Percentiles rank a stretch among this genome's conserved stretches.
phyloP scores from a whole-genome alignment of 2,329 filamentous ascomycete species.

The Capronia coronata region DNA sequence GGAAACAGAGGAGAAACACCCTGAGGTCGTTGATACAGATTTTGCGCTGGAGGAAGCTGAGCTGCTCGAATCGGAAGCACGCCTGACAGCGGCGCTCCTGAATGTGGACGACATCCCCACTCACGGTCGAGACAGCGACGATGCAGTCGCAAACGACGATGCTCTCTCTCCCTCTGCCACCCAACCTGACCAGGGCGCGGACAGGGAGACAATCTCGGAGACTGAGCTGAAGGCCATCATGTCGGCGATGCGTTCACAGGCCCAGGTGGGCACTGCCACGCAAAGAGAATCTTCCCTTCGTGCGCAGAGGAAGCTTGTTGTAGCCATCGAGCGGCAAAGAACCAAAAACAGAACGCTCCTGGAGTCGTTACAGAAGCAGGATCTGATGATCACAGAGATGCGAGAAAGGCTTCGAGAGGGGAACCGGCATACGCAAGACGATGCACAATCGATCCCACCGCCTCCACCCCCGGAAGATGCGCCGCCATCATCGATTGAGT shows the following conservation, averaged over 20 bases:
- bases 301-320: constrained; percentile 27
- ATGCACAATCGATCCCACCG: constrained; percentile 6
- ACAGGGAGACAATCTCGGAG: constrained; percentile 23
- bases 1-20: constrained; percentile 4
- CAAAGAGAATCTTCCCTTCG: constrained; percentile 23
- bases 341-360: constrained; percentile 22
- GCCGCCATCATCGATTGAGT: neutral
- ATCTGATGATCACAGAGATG: constrained; percentile 21
- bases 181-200: constrained; percentile 1
- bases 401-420: constrained; percentile 11
- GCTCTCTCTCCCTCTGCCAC: neutral
- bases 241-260: constrained; percentile 27
- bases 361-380: constrained; percentile 25
- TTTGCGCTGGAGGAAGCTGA: constrained; percentile 25
- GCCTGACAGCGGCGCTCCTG: constrained; percentile 24
- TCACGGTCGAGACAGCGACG: neutral
- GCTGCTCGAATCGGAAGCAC: constrained; percentile 23
- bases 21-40: constrained; percentile 15
- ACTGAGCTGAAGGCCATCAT: constrained; percentile 29
- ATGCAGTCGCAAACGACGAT: neutral
- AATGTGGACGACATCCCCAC: constrained; percentile 10
- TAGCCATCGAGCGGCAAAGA: constrained; percentile 23
- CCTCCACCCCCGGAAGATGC: constrained; percentile 17
- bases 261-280: constrained; percentile 21
- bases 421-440: constrained; percentile 6